Evolutionary conservation across 2,329 filamentous ascomycete species (phyloP).

Genomic region (Didymella pinodella): DNA sequence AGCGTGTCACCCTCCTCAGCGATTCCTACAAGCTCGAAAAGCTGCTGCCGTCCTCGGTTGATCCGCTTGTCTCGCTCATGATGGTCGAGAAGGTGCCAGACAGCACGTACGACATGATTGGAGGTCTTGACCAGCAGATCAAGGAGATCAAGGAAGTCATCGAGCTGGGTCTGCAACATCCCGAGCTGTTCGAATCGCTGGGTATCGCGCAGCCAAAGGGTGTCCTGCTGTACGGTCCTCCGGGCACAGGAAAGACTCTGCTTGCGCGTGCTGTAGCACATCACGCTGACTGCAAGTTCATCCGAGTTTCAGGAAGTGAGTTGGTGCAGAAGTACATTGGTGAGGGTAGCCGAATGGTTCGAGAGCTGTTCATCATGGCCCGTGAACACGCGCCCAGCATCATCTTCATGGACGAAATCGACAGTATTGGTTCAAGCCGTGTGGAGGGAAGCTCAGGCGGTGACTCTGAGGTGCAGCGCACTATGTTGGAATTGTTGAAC

Average conservation of each 20-base stretch:
- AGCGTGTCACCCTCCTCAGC: conserved; percentile 94
- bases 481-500: conserved; percentile 97
- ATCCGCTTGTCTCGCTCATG: conserved; percentile 98
- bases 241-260: conserved; percentile 95
- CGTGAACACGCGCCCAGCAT: conserved; percentile 97
- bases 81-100: conserved; percentile 99
- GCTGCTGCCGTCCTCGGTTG: conserved; percentile 96
- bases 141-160: conserved; percentile 99
- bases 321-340: conserved; percentile 99
- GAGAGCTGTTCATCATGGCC: conserved; percentile 99
- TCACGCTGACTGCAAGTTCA: conserved; percentile 99
- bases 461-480: conserved; percentile 97
- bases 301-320: conserved; percentile 94
- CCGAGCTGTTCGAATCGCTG: conserved; percentile 97
- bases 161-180: conserved; percentile 96
- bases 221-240: conserved; percentile 93
- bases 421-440: conserved; percentile 96
- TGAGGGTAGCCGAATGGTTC: conserved; percentile 97
- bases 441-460: conserved; percentile 95
- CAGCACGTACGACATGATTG: conserved; percentile 99
- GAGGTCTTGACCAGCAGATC: conserved; percentile 97
- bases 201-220: conserved; percentile 98
- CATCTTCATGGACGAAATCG: conserved; percentile 99
- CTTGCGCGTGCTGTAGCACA: conserved; percentile 95
- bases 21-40: conserved; percentile 99